Base-by-base conservation (phyloP, 208 protist species). In the Eutreptiella sp. region DNA sequence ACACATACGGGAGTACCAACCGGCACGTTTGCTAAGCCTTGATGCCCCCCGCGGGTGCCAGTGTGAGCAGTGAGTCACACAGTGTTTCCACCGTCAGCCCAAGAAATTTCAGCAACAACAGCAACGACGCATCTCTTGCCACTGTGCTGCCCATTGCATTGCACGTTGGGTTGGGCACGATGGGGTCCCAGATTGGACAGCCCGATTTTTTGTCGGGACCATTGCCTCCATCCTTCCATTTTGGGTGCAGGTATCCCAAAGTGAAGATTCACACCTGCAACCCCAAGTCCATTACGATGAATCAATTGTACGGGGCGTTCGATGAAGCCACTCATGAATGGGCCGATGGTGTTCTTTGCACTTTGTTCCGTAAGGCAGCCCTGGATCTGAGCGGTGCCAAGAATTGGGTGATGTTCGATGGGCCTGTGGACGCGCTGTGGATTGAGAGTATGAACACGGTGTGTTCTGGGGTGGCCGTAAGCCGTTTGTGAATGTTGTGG, bases 331-430 rank as follows among this genome's bases (percentile, higher is more conserved):
- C 84, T 27, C 79, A 88, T 46, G 95, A 99, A 69, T 98, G 95
- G 93, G 88, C 81, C 59, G 92, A 98, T 67, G 95, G 94, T 39
- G 79, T 98, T 52, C 73, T 98, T 23, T 93, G 88, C 54, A 78
- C 89, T 21, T 73, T 97, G 39, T 93, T 97, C 72, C 86, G 90
- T 45, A 66, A 76, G 29, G 85, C 85, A 34, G 83, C 83, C 29
- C 80, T 89, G 61, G 92, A 95, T 66, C 76, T 72, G 35, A 84
- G 80, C 28, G 80, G 88, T 47, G 80, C 85, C 55, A 90, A 93
- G 69, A 85, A 96, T 47, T 98, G 94, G 94, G 80, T 98, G 9
- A 83, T 98, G 65, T 97, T 97, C 59, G 93, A 97, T 73, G 93
- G 94, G 23, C 94, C 93, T 0, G 92, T 97, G 3, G 92, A 97